Base-by-base conservation (phyloP, 164 flowering plant genomes). In the Kalanchoe fedtschenkoi region DNA sequence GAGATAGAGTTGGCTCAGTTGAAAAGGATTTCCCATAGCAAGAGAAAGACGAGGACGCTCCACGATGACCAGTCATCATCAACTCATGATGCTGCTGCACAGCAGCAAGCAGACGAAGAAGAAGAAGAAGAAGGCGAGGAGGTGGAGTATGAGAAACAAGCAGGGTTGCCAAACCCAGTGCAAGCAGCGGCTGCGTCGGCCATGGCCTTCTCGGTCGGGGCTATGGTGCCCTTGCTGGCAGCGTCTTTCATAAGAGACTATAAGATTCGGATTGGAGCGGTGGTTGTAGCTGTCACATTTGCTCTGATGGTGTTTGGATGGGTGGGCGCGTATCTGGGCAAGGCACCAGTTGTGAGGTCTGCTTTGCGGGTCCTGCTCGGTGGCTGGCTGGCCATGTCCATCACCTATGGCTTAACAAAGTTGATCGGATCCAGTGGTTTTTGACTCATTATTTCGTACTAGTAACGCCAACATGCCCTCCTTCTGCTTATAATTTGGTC, bases 101-200 rank as follows among this genome's bases (percentile, higher is more conserved):
- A n/a, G n/a, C n/a, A n/a, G n/a, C n/a, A n/a, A n/a, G 65, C 10
- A 6, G 37, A 8, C 13, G 63, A 46, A 1, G 54, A 60, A 38
- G 60, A 43, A 22, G 33, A 6, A 0, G 59, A 34, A 5, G 62
- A 34, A 1, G 69, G 54, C 8, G 55, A 19, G 7, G 67, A 73
- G 51, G 37, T 39, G 16, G 81, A 80, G n/a, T n/a, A n/a, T n/a
- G n/a, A n/a, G n/a, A n/a, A n/a, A n/a, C n/a, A n/a, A n/a, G n/a
- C n/a, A 58, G 38, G 54, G 13, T 56, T 77, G 66, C 81, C 86
- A 2, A 79, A 76, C 33, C 86, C 86, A 1, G n/a, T 69, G 38
- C 83, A 81, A 39, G 86, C 85, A 0, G 83, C 85, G 0, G 76
- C 77, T 2, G 86, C 86, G 0, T 81, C 86, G 22, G 86, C 83